Evolutionary conservation across 1,139 yeast genomes (phyloP), one percentile per base, ranked within the genome.

Genomic region (Tardiomyces blankii): DNA sequence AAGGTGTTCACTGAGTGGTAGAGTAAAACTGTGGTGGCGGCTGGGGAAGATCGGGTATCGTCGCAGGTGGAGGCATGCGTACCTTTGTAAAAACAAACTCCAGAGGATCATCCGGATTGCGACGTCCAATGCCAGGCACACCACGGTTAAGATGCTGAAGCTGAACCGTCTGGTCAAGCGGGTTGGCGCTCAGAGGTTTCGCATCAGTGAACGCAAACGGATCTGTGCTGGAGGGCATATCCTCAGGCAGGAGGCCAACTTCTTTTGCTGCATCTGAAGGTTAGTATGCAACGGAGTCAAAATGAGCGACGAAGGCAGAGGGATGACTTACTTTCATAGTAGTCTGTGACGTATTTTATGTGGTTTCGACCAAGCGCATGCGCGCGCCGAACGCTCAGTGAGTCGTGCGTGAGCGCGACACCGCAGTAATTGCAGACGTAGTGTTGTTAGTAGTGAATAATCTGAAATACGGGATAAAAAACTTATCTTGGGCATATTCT

Each of bases 341-440:
- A 88, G 50, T 82, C 84, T 49, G 88, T 79, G 49, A 84, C 86
- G 49, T 77, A 73, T 54, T 77, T 74, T 44, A 85, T 71, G 62
- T 89, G 97, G 61, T 84, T 82, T 57, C 78, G 77, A 13, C 97
- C 97, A 43, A 75, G 69, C 44, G 85, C 66, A 64, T 89, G 97
- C 40, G 89, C 81, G 58, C 83, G 81, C 41, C 96, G 69, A 45
- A 88, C 96, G 66, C 94, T 83, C 61, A 80, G 71, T 28, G 95
- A 83, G 64, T 87, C 96, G 60, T 88, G 96, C 1, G 96, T 88
- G 49, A 88, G 70, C 57, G 83, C 82, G 21, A 89, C 71, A 54
- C 80, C 81, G 62, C 96, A 88, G 60, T 87, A 88, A 57, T 84
- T 94, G 65, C 96, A 88, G 65, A 82, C 84, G 63, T 81, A 83